Evolutionary conservation across 2,329 filamentous ascomycete species (phyloP).

Genomic region (Xylariaceae sp.): DNA sequence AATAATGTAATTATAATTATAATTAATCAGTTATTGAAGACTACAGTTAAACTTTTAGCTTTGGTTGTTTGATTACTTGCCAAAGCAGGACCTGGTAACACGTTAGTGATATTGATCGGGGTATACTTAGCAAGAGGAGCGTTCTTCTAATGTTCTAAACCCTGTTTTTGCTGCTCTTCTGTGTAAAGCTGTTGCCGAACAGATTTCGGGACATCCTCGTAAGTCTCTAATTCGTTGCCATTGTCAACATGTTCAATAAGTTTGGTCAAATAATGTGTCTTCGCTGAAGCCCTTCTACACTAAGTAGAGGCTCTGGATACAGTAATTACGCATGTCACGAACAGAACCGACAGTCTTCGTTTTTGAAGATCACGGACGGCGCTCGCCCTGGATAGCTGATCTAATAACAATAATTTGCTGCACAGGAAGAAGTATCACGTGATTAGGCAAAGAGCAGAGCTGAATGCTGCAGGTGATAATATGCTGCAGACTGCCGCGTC

Average conservation of each 20-base stretch:
- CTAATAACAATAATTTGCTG: not conserved
- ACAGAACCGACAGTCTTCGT: not conserved
- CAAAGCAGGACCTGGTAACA: too few species aligned
- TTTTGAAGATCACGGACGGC: not conserved
- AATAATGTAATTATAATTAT: too few species aligned
- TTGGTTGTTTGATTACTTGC: too few species aligned
- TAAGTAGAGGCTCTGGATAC: not conserved
- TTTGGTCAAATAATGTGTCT: not conserved
- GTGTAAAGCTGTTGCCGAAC: not conserved
- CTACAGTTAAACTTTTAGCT: too few species aligned
- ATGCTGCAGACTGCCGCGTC: not conserved
- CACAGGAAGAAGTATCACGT: not conserved
- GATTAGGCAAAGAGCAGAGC: not conserved
- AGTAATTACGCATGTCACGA: not conserved
- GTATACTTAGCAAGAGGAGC: not conserved
- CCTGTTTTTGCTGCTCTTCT: not conserved
- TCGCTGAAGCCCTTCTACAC: not conserved
- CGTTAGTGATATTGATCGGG: conserved; percentile 1
- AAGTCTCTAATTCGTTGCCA: not conserved
- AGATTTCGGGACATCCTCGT: not conserved
- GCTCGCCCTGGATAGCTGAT: not conserved
- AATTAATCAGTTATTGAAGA: too few species aligned
- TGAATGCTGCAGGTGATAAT: not conserved
- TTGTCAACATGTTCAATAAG: not conserved
- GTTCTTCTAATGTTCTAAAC: conserved; percentile 1